Base-by-base conservation (phyloP, 2,329 filamentous ascomycete species). In the Alternaria sp. region DNA sequence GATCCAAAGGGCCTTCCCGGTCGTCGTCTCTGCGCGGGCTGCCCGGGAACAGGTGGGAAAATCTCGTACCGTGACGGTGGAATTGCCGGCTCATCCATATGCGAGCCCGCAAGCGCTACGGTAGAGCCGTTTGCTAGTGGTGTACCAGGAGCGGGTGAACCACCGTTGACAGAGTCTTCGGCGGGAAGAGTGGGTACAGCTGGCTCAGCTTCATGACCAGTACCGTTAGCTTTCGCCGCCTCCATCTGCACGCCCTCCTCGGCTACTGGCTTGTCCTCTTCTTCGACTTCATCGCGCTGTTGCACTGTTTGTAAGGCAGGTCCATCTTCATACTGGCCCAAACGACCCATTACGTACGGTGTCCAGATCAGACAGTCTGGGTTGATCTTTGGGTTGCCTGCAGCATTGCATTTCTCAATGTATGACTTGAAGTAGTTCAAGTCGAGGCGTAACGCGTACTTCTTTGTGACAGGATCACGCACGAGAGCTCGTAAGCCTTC, bases 301-400 rank as follows among this genome's bases (percentile, higher is more conserved):
- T 94, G 94, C 53, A 98, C 91, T 1, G 94, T 90, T 64, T 92
- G 93, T 55, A 98, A 81, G 6, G 89, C 85, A 5, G 91, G 91
- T 5, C 89, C 91, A 49, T 93, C 86, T 72, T 96, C 92, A 69
- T 95, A 94, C 69, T 92, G 91, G 4, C 89, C 90, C 34, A 90
- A 87, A 44, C 92, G 88, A 26, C 95, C 94, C 93, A 97, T 98
- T 40, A 98, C 88, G 75, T 97, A 99, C 0, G 95, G 95, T 13
- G 93, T 97, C 95, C 95, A 99, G 10, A 93, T 90, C 26, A 99
- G 83, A 17, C 88, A 88, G 42, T 90, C 87, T 0, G 90, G 87
- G 65, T 95, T 90, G 34, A 99, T 85, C 69, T 88, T 90, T 23
- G 97, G 91, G 67, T 97, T 96, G 9, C 90, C 88, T 73, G 97